A percentile compares a stretch with the other conserved stretches of the same genome.
Evolutionary conservation across 2,329 filamentous ascomycete species (phyloP).

Genomic region (Microcera coccophila): DNA sequence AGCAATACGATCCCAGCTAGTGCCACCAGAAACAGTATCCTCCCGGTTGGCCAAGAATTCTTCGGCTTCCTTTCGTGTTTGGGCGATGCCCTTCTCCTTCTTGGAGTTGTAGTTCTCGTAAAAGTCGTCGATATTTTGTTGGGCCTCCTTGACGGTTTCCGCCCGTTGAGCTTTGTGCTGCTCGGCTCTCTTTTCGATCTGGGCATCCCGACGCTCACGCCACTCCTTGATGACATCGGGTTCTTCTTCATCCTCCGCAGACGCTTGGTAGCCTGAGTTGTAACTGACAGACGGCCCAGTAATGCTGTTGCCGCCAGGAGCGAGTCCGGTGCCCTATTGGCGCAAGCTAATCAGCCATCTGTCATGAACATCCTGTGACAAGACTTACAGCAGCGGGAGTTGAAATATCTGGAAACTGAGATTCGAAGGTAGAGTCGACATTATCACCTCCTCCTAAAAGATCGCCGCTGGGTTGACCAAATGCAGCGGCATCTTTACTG

Average conservation of each 20-base stretch:
- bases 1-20: slow-evolving; percentile 96
- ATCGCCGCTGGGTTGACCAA: slow-evolving; percentile 62
- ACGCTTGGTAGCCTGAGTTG: slow-evolving; percentile 59
- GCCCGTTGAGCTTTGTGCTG: slow-evolving; percentile 77
- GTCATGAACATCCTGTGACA: neutral
- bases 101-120: slow-evolving; percentile 99
- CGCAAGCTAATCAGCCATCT: slow-evolving; percentile 8
- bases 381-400: slow-evolving; percentile 32
- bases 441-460: slow-evolving; percentile 66
- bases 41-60: slow-evolving; percentile 85
- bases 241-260: slow-evolving; percentile 69
- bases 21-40: slow-evolving; percentile 90
- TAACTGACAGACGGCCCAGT: slow-evolving; percentile 66
- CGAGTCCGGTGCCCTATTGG: slow-evolving; percentile 29
- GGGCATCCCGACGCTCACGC: slow-evolving; percentile 83
- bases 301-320: slow-evolving; percentile 46
- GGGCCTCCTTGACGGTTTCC: slow-evolving; percentile 83
- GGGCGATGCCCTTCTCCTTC: slow-evolving; percentile 86
- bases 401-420: slow-evolving; percentile 80
- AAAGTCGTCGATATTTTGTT: slow-evolving; percentile 95
- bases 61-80: slow-evolving; percentile 88
- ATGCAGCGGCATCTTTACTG: slow-evolving; percentile 63
- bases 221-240: slow-evolving; percentile 86
- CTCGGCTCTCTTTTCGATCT: slow-evolving; percentile 78
- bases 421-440: slow-evolving; percentile 64